Conservation (phyloP, 2,329 filamentous ascomycete genomes). For the Stagonosporopsis cucurbitacearum region DNA sequence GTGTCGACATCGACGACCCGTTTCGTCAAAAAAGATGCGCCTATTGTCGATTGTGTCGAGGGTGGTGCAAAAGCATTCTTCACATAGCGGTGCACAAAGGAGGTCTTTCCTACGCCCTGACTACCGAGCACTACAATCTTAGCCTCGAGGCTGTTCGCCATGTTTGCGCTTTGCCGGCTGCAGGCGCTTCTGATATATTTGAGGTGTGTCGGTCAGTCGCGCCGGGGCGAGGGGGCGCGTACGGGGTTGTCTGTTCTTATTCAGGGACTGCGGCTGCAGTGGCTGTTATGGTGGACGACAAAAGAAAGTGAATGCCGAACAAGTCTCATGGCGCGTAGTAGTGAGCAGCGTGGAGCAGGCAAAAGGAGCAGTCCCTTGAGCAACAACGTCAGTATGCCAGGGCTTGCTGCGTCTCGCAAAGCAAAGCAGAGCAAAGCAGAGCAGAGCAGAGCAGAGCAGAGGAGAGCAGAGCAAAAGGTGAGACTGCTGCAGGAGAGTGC, state of each 20-base stretch:
- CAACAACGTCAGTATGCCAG: constrained; percentile 9
- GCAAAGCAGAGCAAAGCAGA: background rate
- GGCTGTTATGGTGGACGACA: constrained; percentile 19
- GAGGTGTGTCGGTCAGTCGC: background rate
- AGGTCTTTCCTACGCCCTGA: constrained; percentile 81
- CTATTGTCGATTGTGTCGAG: constrained; percentile 56
- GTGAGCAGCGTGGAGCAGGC: constrained; percentile 18
- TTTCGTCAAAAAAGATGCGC: constrained; percentile 67
- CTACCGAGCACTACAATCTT: constrained; percentile 83
- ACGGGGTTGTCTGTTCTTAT: constrained; percentile 2
- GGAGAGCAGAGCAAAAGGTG: background rate
- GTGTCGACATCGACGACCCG: constrained; percentile 77
- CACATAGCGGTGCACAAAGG: constrained; percentile 77
- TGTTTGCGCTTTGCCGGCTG: constrained; percentile 12
- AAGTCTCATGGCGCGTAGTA: constrained; percentile 42
- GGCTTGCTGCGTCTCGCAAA: constrained; percentile 5
- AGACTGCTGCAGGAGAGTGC: constrained; percentile 28
- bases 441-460: constrained; percentile 4
- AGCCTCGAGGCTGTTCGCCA: constrained; percentile 70
- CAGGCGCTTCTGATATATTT: background rate
- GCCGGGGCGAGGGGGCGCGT: background rate
- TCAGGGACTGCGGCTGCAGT: constrained; percentile 13
- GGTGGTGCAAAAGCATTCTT: constrained; percentile 72
- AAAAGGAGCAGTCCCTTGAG: constrained; percentile 21
- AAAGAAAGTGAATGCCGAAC: constrained; percentile 30